Base-by-base conservation (phyloP, 257 asterid genomes). In the Craterostigma plantagineum region DNA sequence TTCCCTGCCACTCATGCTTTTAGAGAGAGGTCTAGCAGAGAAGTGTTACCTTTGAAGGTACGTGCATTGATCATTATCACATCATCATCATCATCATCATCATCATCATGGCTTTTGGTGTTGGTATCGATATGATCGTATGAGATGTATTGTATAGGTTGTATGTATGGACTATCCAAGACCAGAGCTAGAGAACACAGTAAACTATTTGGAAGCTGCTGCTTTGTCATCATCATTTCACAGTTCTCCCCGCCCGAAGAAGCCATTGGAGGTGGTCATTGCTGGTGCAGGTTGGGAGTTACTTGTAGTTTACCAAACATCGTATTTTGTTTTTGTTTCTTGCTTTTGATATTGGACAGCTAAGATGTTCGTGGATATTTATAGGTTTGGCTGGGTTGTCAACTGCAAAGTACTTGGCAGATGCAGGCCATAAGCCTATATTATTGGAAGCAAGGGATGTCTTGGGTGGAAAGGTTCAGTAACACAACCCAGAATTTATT, bases 341-440 rank as follows among this genome's bases (percentile, higher is more conserved):
- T 2, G 30, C n/a, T n/a, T n/a, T n/a, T n/a, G n/a, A n/a, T n/a
- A n/a, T n/a, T n/a, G n/a, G n/a, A n/a, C n/a, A n/a, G n/a, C n/a
- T n/a, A n/a, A n/a, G n/a, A n/a, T n/a, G n/a, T n/a, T 23, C 6
- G 30, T 23, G 30, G 30, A 23, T 46, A 14, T 55, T 44, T 64
- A 50, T 55, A 86, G 98, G 98, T 63, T 65, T 90, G 82, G 98
- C 79, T 12, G 98, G 95, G 45, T 65, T 90, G 60, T 74, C 77
- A 42, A 90, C 98, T 49, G 98, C 95, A 55, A 90, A 90, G 67
- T 90, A 90, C 64, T 69, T 90, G 60, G 95, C 98, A 7, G 95
- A 90, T 75, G 98, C 94, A 35, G 98, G 98, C 17, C 98, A 90
- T 62, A 79, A 71, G 55, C 95, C 98, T 11, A 75, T 83, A 59